A percentile compares a stretch with the other conserved stretches of the same genome.
phyloP scores from a whole-genome alignment of 176 grass and related monocot genomes.

The Zizania latifolia region DNA sequence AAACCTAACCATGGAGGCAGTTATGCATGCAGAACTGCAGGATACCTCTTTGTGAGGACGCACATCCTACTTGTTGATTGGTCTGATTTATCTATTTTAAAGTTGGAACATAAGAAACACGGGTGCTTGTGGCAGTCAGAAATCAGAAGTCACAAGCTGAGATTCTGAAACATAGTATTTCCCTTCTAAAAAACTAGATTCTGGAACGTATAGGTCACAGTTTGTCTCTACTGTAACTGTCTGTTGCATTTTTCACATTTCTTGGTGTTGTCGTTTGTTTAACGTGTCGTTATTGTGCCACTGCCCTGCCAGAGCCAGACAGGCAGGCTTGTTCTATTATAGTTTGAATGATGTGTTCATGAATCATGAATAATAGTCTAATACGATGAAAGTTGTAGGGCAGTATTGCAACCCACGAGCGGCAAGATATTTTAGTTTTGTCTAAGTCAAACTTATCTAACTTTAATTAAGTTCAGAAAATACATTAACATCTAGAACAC shows the following conservation, averaged over 20 bases:
- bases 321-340: neutral
- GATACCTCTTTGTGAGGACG: neutral
- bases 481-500: no score
- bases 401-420: no score
- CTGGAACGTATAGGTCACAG: neutral
- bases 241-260: neutral
- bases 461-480: no score
- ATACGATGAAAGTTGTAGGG: no score
- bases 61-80: neutral
- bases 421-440: no score
- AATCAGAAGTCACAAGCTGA: neutral
- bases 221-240: neutral
- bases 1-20: slow-evolving; percentile 8
- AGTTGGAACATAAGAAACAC: neutral
- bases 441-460: no score
- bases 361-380: neutral
- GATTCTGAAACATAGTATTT: slow-evolving; percentile 15
- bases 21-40: slow-evolving; percentile 4
- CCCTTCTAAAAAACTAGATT: neutral
- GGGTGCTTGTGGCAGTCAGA: neutral
- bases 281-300: slow-evolving; percentile 27
- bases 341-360: neutral
- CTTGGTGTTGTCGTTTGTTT: slow-evolving; percentile 4
- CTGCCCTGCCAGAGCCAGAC: neutral
- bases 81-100: neutral